Conservation (phyloP, 1,139 yeast genomes). For the Yamadazyma epiphylla region DNA sequence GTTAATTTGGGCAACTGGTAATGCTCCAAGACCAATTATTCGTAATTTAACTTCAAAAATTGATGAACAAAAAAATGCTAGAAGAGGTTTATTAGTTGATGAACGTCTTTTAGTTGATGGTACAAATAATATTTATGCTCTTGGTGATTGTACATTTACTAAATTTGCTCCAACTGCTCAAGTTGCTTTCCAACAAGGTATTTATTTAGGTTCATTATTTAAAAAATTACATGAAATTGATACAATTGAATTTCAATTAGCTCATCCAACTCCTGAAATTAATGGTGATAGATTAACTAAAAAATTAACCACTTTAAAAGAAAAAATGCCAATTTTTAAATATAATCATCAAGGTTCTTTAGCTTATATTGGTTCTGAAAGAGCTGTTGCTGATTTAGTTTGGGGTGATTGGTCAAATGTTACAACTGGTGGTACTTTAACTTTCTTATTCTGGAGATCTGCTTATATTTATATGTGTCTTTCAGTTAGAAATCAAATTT, state of each 20-base stretch:
- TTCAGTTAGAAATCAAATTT: conserved; percentile 79
- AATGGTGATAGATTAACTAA: conserved; percentile 37
- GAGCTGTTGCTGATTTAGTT: conserved; percentile 89
- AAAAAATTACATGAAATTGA: conserved; percentile 68
- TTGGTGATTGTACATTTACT: conserved; percentile 93
- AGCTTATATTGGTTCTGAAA: conserved; percentile 84
- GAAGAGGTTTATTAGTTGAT: conserved; percentile 85
- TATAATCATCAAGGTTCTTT: conserved; percentile 71
- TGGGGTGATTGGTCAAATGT: conserved; percentile 84
- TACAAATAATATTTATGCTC: conserved; percentile 76
- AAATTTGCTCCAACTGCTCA: conserved; percentile 95
- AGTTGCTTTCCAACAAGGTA: conserved; percentile 94
- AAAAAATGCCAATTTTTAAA: conserved; percentile 54
- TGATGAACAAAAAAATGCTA: conserved; percentile 80
- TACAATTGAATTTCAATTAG: conserved; percentile 43
- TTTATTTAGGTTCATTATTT: conserved; percentile 71
- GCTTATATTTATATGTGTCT: conserved; percentile 92
- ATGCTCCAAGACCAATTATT: conserved; percentile 79
- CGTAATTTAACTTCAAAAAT: conserved; percentile 63
- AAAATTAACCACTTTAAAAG: conserved; percentile 37
- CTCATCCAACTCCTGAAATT: conserved; percentile 22
- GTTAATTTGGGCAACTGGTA: conserved; percentile 97
- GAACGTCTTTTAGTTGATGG: conserved; percentile 84
- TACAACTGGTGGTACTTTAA: conserved; percentile 79
- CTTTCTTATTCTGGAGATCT: conserved; percentile 92